Evolutionary conservation across 768 basidiomycete genomes (phyloP).

Genomic region (Sporobolomyces pararoseus): DNA sequence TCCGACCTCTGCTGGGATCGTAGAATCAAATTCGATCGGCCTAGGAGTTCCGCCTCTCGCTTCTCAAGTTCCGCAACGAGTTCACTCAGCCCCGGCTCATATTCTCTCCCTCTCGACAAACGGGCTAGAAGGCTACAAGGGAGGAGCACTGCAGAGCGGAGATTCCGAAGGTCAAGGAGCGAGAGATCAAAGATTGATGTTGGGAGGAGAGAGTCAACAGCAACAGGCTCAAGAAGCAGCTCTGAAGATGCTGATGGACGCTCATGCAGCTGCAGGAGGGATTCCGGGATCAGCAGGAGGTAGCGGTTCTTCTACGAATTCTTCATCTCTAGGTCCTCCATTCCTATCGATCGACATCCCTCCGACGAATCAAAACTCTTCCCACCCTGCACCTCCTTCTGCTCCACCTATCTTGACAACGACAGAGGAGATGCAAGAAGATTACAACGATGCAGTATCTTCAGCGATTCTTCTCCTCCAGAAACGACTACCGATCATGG

Average conservation of each 20-base stretch:
- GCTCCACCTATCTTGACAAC: slow-evolving; percentile 13
- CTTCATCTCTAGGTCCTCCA: slow-evolving; percentile 1
- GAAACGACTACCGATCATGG: slow-evolving; percentile 39
- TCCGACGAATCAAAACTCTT: background rate
- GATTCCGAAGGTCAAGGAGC: slow-evolving; percentile 19
- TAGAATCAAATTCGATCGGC: background rate
- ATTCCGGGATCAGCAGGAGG: background rate
- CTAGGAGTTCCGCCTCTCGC: slow-evolving; percentile 15
- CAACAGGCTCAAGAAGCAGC: slow-evolving; percentile 17
- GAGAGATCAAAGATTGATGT: slow-evolving; percentile 7
- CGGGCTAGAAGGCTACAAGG: background rate
- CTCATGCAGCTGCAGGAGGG: background rate
- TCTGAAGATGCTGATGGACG: slow-evolving; percentile 10
- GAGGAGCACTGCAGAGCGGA: slow-evolving; percentile 5
- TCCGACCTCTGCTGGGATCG: slow-evolving; percentile 1
- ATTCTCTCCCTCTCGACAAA: slow-evolving; percentile 29
- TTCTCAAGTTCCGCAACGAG: slow-evolving; percentile 18
- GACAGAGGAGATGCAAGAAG: slow-evolving; percentile 1
- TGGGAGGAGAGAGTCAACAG: slow-evolving; percentile 5
- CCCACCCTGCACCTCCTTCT: slow-evolving; percentile 4
- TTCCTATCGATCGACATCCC: slow-evolving; percentile 21
- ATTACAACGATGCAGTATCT: slow-evolving; percentile 26
- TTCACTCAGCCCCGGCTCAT: slow-evolving; percentile 34
- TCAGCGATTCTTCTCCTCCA: slow-evolving; percentile 34
- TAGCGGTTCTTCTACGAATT: background rate